A percentile compares a stretch with the other conserved stretches of the same genome.
Evolutionary conservation across 2,329 filamentous ascomycete species (phyloP).

Genomic region (Ilyonectria sp.): DNA sequence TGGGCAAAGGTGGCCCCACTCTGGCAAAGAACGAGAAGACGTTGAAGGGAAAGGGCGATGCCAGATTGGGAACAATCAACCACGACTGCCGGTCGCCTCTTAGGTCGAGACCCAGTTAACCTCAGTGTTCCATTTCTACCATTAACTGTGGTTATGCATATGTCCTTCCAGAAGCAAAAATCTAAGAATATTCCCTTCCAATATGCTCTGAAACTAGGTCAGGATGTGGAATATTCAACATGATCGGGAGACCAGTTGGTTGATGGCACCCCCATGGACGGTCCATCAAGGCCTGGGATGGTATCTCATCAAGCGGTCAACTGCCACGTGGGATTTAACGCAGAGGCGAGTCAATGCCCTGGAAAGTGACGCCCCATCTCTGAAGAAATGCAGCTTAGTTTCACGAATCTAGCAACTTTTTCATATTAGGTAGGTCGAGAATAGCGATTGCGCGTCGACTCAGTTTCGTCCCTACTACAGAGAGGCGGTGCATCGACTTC

Average conservation of each 20-base stretch:
- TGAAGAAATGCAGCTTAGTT: neutral
- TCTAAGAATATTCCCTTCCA: too few species aligned
- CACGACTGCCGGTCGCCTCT: neutral
- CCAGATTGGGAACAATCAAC: neutral
- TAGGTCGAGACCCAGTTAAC: neutral
- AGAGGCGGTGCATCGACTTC: neutral
- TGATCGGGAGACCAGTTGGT: too few species aligned
- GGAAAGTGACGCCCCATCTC: neutral
- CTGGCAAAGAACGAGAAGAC: neutral
- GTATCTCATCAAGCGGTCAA: neutral
- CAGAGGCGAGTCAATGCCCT: neutral
- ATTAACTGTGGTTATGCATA: too few species aligned
- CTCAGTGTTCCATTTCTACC: neutral
- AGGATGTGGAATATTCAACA: too few species aligned
- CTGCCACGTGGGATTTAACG: neutral
- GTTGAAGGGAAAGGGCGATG: neutral
- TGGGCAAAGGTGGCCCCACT: neutral
- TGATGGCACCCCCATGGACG: too few species aligned
- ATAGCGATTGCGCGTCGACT: slow-evolving; percentile 5
- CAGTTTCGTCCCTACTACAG: neutral
- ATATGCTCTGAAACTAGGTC: too few species aligned
- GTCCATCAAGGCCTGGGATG: neutral
- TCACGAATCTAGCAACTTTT: neutral
- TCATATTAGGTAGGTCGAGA: neutral
- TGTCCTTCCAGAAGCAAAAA: too few species aligned